Evolutionary conservation across 2,329 filamentous ascomycete genomes (phyloP), one percentile per base, ranked within the genome.

Genomic region (Xylaria sp.): DNA sequence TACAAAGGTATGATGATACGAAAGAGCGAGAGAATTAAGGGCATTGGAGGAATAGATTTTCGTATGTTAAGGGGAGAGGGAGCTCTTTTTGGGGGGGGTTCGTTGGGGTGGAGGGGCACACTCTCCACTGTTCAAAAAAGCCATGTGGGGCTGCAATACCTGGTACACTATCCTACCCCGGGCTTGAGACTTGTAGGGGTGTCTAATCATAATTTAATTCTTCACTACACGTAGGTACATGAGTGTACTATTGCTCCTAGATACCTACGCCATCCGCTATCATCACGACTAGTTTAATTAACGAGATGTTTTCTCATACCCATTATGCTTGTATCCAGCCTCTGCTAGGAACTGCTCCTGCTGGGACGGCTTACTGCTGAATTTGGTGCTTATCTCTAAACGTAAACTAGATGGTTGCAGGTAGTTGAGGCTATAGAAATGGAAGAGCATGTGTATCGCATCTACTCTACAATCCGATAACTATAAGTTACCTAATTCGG

Each of bases 61-160:
- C 47, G 32, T 53, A 35, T 29, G 48, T 60, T 59, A 72, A 63
- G 65, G 65, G 65, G 70, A 72, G 62, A 60, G 61, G 62, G 37
- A 59, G 68, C 62, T 66, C 63, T 58, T 65, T 68, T 70, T 65
- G 65, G 68, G 68, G 51, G 66, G 60, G 62, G 53, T 25, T 25
- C 29, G 32, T 37, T 55, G 60, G 51, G 62, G 68, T 44, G 60
- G 70, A 72, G 70, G 70, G 70, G 70, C 70, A 70, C 13, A 29
- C 21, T 54, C 51, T 62, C 40, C 44, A 48, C 57, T 37, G 59
- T 62, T 62, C 25, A 32, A 71, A 67, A 44, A 63, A 63, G 32
- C 57, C 55, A 32, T 60, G 68, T 72, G 70, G 70, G 68, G 68
- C 61, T 27, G 23, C 48, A 53, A 68, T 64, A 44, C 18, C 51